Evolutionary conservation across 306 rosid species (phyloP).

Genomic region (Mimosa bimucronata): DNA sequence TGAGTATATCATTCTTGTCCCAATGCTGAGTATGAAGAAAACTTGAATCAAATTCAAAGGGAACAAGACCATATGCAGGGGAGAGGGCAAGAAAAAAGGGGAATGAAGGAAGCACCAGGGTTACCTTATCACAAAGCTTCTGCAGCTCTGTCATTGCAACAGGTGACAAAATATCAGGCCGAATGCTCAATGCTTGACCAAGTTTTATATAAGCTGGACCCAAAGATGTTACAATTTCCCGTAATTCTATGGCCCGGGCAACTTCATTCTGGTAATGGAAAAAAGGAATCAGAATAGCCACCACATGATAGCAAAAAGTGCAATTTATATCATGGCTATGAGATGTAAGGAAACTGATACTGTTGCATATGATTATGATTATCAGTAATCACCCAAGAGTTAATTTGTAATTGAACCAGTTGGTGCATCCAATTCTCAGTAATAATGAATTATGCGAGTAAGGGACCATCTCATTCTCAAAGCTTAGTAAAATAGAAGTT

Average conservation of each 20-base stretch:
- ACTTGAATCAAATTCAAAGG: slow-evolving; percentile 27
- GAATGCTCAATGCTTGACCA: slow-evolving; percentile 98
- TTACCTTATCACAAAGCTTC: slow-evolving; percentile 97
- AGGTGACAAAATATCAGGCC: slow-evolving; percentile 96
- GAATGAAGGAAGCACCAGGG: slow-evolving; percentile 18
- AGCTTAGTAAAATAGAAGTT: neutral
- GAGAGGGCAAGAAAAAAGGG: neutral
- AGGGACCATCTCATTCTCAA: neutral
- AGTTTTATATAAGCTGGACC: slow-evolving; percentile 99
- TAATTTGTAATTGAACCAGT: neutral
- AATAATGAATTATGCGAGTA: neutral
- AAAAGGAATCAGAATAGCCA: slow-evolving; percentile 30
- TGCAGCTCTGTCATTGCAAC: slow-evolving; percentile 94
- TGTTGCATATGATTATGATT: neutral
- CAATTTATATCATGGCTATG: slow-evolving; percentile 11
- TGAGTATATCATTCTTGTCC: neutral
- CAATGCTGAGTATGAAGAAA: neutral
- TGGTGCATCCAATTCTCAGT: neutral
- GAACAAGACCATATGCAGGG: slow-evolving; percentile 8
- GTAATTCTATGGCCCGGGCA: slow-evolving; percentile 87
- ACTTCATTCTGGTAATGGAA: slow-evolving; percentile 84
- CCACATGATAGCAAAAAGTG: slow-evolving; percentile 22
- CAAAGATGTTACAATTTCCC: slow-evolving; percentile 97
- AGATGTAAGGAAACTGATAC: slow-evolving; percentile 30
- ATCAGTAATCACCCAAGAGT: neutral